Percentiles rank a stretch among this genome's conserved stretches.
Evolutionary conservation across 2,329 filamentous ascomycete genomes (phyloP).

Genomic region (Colletotrichum nymphaeae): DNA sequence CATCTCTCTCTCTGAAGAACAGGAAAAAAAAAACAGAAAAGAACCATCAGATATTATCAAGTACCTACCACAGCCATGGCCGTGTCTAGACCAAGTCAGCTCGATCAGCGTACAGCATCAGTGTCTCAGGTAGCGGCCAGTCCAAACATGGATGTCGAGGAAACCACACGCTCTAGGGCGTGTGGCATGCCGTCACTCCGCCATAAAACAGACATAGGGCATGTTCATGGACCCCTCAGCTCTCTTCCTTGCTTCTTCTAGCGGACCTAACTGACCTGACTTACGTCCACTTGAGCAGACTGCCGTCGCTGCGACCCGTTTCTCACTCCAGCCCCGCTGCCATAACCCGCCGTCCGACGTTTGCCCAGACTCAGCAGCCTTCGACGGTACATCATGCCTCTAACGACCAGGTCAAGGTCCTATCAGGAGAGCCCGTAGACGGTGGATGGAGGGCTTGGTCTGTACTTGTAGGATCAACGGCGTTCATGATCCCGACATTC

Average conservation of each 20-base stretch:
- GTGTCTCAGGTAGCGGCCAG: constrained; percentile 4
- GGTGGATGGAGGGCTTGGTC: constrained; percentile 23
- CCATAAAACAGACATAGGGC: constrained; percentile 10
- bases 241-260: background rate
- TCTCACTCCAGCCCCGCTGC: constrained; percentile 39
- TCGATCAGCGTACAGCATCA: background rate
- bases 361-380: background rate
- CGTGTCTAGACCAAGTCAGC: background rate
- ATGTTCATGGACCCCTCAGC: background rate
- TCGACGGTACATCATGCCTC: background rate
- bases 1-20: background rate
- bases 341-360: constrained; percentile 37
- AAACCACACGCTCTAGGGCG: background rate
- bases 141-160: background rate
- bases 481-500: constrained; percentile 38
- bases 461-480: constrained; percentile 23
- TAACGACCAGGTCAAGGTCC: constrained; percentile 38
- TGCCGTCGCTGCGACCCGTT: background rate
- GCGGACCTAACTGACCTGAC: background rate
- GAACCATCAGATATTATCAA: background rate
- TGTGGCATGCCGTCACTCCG: background rate
- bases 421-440: constrained; percentile 36
- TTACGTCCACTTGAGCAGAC: constrained; percentile 4
- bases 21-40: background rate
- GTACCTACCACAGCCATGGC: background rate